Evolutionary conservation across 2,329 filamentous ascomycete genomes (phyloP).

Genomic region (Paramyrothecium roridum): DNA sequence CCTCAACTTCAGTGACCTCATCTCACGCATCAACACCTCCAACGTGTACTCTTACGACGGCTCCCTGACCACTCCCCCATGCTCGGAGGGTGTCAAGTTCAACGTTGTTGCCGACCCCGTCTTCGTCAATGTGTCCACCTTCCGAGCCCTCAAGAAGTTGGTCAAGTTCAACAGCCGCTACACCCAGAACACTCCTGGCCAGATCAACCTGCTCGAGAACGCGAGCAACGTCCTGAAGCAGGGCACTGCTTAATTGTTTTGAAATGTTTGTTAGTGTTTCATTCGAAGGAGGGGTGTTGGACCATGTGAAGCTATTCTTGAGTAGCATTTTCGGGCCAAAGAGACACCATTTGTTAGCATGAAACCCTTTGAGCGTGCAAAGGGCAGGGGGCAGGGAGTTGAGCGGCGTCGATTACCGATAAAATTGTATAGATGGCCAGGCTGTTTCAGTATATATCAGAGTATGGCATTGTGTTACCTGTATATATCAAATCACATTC

Average conservation of each 20-base stretch:
- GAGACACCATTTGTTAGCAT: no score
- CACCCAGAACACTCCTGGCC: slow-evolving; percentile 44
- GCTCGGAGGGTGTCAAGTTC: slow-evolving; percentile 32
- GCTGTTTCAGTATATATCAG: no score
- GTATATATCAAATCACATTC: no score
- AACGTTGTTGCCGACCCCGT: slow-evolving; percentile 45
- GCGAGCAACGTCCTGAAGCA: slow-evolving; percentile 4
- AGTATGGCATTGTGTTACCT: no score
- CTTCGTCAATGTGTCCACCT: slow-evolving; percentile 42
- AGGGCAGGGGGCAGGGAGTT: no score
- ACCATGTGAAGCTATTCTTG: no score
- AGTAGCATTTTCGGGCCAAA: no score
- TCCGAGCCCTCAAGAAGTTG: slow-evolving; percentile 45
- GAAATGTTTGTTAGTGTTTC: no score
- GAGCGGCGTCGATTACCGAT: no score
- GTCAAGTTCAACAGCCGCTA: slow-evolving; percentile 52
- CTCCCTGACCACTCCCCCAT: slow-evolving; percentile 58
- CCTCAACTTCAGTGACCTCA: neutral
- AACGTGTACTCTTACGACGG: slow-evolving; percentile 43
- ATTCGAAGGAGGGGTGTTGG: no score
- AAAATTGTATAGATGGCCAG: no score
- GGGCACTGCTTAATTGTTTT: neutral
- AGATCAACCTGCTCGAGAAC: slow-evolving; percentile 35
- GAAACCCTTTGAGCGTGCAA: no score
- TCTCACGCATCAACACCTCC: neutral